Conservation (phyloP, 345 rosid genomes). For the Aquilaria malaccensis region DNA sequence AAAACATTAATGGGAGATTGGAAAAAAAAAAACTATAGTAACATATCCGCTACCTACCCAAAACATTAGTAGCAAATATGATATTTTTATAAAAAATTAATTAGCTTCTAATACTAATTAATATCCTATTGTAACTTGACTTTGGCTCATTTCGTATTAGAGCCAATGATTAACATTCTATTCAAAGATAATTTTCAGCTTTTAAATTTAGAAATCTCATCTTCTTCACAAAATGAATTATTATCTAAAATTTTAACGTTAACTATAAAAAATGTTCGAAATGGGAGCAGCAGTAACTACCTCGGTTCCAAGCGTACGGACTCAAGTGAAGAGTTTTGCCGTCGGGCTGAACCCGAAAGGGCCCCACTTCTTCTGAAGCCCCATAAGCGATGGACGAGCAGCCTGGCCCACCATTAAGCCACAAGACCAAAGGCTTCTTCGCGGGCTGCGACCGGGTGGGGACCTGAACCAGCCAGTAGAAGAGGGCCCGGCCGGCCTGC, state of each 20-base stretch:
- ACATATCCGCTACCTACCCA: no score
- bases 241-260: neutral
- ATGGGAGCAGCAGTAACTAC: constrained; percentile 16
- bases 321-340: constrained; percentile 48
- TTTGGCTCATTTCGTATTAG: no score
- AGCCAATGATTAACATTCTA: no score
- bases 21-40: no score
- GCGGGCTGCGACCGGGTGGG: constrained; percentile 21
- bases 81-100: no score
- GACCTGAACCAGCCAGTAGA: constrained; percentile 66
- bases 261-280: neutral
- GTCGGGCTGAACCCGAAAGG: constrained; percentile 56
- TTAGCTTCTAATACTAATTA: no score
- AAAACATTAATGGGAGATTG: no score
- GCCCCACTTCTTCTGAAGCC: constrained; percentile 92
- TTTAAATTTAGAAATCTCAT: no score
- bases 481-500: constrained; percentile 51
- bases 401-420: constrained; percentile 97
- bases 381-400: constrained; percentile 88
- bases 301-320: constrained; percentile 73
- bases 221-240: no score
- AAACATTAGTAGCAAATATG: no score
- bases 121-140: no score
- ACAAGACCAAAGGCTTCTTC: constrained; percentile 46
- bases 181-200: no score